Evolutionary conservation across 306 rosid genomes (phyloP).

Genomic region (Hippophae rhamnoides): DNA sequence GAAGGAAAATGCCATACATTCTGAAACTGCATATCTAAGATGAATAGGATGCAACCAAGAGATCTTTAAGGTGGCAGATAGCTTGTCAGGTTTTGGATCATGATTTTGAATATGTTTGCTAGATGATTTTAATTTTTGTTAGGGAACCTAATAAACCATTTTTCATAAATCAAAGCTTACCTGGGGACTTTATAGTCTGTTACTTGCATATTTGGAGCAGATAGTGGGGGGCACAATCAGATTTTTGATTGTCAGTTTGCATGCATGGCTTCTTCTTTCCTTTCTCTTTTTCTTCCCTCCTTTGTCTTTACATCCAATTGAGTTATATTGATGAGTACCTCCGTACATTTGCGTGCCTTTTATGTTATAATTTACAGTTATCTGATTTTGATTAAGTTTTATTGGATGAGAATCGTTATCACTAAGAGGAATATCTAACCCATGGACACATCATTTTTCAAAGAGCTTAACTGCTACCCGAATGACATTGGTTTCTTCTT

Average conservation of each 20-base stretch:
- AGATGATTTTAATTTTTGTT: background rate
- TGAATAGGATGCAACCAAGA: conserved; percentile 1
- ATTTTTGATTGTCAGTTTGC: background rate
- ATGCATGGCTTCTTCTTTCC: background rate
- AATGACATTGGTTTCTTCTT: conserved; percentile 26
- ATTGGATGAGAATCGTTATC: background rate
- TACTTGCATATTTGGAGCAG: background rate
- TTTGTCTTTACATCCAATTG: background rate
- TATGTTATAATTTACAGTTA: background rate
- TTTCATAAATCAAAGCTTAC: background rate
- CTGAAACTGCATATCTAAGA: conserved; percentile 11
- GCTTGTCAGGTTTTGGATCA: conserved; percentile 5
- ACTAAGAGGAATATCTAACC: conserved; percentile 1
- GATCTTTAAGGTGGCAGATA: background rate
- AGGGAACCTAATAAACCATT: background rate
- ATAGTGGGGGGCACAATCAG: background rate
- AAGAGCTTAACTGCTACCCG: conserved; percentile 13
- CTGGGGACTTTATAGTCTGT: conserved; percentile 1
- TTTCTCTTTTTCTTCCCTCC: background rate
- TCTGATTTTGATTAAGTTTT: background rate
- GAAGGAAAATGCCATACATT: conserved; percentile 4
- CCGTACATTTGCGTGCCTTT: background rate
- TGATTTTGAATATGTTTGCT: background rate
- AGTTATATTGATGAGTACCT: conserved; percentile 1
- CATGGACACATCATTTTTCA: conserved; percentile 10